phyloP scores from a whole-genome alignment of 179 eudicot genomes.

The Silene noctiflora region DNA sequence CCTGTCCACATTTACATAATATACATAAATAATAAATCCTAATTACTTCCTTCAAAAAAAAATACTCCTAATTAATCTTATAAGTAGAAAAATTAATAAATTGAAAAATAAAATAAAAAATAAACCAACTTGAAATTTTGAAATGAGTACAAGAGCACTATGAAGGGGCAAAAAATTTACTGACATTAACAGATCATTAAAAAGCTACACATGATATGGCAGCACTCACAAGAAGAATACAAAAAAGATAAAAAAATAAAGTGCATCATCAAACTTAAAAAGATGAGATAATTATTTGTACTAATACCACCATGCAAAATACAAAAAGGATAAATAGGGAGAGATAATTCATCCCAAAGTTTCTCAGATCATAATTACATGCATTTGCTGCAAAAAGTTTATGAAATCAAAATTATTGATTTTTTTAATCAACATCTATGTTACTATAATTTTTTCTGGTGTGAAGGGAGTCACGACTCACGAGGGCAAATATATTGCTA shows the following conservation, averaged over 20 bases:
- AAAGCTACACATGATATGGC: slow-evolving; percentile 26
- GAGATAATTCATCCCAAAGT: slow-evolving; percentile 4
- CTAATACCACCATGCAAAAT: slow-evolving; percentile 28
- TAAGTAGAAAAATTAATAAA: neutral
- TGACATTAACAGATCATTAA: slow-evolving; percentile 22
- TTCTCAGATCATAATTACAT: slow-evolving; percentile 11
- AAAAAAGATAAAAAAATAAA: slow-evolving; percentile 10
- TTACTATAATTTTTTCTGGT: too few species aligned
- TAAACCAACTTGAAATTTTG: slow-evolving; percentile 1
- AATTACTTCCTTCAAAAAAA: neutral
- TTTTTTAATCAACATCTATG: too few species aligned
- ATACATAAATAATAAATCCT: neutral
- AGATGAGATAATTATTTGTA: neutral
- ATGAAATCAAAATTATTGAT: too few species aligned
- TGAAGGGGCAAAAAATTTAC: slow-evolving; percentile 15
- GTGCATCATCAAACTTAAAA: neutral
- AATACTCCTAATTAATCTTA: neutral
- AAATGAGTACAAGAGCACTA: slow-evolving; percentile 2
- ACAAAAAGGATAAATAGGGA: slow-evolving; percentile 9
- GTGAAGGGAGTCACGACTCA: too few species aligned
- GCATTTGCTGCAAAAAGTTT: neutral
- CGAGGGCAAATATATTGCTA: too few species aligned
- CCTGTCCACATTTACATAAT: slow-evolving; percentile 36
- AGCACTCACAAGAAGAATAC: slow-evolving; percentile 27
- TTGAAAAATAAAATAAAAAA: neutral